phyloP scores from a whole-genome alignment of 495 filamentous ascomycete genomes.

The Platismatia glauca region DNA sequence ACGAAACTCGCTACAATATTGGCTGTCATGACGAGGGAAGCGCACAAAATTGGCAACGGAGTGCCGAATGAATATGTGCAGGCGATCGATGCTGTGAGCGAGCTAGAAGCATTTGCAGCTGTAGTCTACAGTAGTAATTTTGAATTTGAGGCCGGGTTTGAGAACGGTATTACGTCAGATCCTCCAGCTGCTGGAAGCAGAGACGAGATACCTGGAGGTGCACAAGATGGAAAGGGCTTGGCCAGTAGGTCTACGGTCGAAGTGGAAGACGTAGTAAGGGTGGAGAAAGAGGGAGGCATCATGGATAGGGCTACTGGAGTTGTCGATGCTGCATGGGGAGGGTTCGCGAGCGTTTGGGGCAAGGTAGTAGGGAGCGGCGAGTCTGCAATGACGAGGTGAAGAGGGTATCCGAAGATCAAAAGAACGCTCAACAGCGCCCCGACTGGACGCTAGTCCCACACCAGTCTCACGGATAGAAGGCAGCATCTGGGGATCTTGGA shows the following conservation, averaged over 20 bases:
- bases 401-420: not conserved
- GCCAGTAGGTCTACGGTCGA: constrained; percentile 4
- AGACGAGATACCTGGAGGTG: constrained; percentile 3
- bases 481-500: not conserved
- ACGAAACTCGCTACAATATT: constrained; percentile 84
- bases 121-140: constrained; percentile 92
- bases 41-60: constrained; percentile 80
- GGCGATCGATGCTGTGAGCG: constrained; percentile 69
- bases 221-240: constrained; percentile 5
- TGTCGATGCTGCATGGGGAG: constrained; percentile 25
- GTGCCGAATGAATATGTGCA: constrained; percentile 80
- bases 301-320: constrained; percentile 10
- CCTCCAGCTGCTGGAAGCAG: constrained; percentile 26
- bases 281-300: constrained; percentile 14
- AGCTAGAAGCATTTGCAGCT: constrained; percentile 89
- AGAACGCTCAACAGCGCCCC: not conserved
- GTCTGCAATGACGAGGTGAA: constrained; percentile 1
- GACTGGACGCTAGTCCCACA: not conserved
- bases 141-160: constrained; percentile 51
- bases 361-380: constrained; percentile 36
- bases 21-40: constrained; percentile 77
- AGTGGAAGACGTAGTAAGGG: constrained; percentile 12
- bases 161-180: constrained; percentile 22
- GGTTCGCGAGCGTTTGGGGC: constrained; percentile 60
- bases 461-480: not conserved